Evolutionary conservation across 176 grass and related monocot species (phyloP), one percentile per base, ranked within the genome.

Genomic region (Oryza officinalis): DNA sequence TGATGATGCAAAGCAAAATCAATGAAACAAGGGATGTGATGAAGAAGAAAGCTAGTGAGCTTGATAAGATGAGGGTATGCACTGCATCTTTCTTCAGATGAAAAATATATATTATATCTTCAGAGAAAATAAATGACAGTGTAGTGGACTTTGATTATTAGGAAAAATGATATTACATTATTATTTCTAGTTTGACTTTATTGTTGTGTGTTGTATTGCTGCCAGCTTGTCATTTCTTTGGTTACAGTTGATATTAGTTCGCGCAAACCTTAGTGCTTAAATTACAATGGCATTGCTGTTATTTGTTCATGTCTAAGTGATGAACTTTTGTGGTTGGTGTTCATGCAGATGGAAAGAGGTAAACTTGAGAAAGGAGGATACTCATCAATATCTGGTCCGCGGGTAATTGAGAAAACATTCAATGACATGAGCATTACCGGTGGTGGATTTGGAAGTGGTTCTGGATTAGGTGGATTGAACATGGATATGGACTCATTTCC

Each of bases 1-100:
- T 92, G 82, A 86, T 92, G 81, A 90, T 90, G 91, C 94, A 94
- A 80, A 86, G 67, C 71, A 97, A 97, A 84, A 94, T 97, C 70
- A 94, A 94, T 65, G 94, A 97, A 57, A 94, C 94, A 10, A 97
- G 81, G 76, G 94, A 92, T 84, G 67, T 97, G 50, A 97, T 97
- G 94, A 97, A 94, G 82, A 88, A 88, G 83, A 97, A 50, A 83
- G 94, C 94, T 77, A 87, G 67, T 75, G 94, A 97, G 72, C 92
- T 97, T 71, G 94, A 97, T 67, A 97, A 97, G 89, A 91, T 90
- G 84, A 94, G 78, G 91, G 94, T 94, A 50, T 79, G 64, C 1
- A 25, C 67, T 84, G 43, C 45, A 46, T 20, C 70, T 57, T 86
- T 66, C 26, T 44, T 72, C 59, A 78, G 9, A 73, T 45, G 67